These are phyloP conservation scores for Aspergillus transmontanensis DNA, from an alignment of 2,329 filamentous ascomycete genomes.

Conservation along the genomic window DNA sequence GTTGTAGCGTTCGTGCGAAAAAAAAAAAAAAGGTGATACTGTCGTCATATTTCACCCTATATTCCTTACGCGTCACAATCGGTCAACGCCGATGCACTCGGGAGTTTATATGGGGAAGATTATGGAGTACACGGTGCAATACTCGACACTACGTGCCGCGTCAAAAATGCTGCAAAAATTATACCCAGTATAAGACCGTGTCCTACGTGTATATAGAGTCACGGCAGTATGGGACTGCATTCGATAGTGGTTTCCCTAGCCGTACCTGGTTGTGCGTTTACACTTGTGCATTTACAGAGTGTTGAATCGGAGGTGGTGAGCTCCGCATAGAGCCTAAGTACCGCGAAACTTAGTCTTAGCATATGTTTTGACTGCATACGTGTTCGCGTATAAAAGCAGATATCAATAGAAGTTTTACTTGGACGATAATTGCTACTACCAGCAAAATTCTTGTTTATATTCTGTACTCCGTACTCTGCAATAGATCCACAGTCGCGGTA, in stretches of 20 bases:
- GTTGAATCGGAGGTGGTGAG: background rate
- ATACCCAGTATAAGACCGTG: background rate
- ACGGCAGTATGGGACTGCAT: background rate
- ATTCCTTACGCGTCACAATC: background rate
- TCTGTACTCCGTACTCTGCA: background rate
- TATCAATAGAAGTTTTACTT: background rate
- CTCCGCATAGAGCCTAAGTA: background rate
- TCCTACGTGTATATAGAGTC: background rate
- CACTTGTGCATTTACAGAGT: background rate
- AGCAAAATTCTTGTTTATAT: background rate
- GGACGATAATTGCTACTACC: background rate
- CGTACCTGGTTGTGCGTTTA: background rate
- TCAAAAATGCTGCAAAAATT: background rate
- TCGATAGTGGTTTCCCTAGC: background rate
- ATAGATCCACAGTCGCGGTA: background rate
- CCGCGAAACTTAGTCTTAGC: background rate
- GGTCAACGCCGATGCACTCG: background rate
- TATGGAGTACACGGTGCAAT: background rate
- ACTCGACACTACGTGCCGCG: background rate
- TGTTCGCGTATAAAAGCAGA: background rate
- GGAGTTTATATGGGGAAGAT: background rate
- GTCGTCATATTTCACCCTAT: background rate
- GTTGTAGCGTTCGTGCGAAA: background rate
- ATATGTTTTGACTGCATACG: background rate
- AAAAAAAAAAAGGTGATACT: background rate